Evolutionary conservation across 2,329 filamentous ascomycete genomes (phyloP).

Genomic region (Endocalyx cinctus): DNA sequence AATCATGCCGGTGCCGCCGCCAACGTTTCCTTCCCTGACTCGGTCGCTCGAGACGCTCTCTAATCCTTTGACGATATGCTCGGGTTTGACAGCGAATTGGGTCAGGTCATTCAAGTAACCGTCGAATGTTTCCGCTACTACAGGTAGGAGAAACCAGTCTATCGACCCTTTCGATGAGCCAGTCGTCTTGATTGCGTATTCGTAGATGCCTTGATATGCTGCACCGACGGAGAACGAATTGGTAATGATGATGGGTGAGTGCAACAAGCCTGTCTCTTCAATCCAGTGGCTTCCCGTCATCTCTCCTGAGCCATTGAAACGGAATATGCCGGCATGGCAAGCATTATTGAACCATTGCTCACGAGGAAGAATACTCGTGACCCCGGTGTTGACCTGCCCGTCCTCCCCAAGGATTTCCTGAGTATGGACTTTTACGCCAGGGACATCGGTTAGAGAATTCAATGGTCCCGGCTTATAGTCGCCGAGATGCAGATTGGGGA

Average conservation of each 20-base stretch:
- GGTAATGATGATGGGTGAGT: slow-evolving; percentile 57
- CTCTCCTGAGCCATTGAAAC: slow-evolving; percentile 61
- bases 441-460: slow-evolving; percentile 48
- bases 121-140: slow-evolving; percentile 61
- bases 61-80: slow-evolving; percentile 52
- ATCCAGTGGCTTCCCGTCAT: slow-evolving; percentile 59
- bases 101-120: slow-evolving; percentile 55
- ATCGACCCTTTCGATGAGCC: slow-evolving; percentile 36
- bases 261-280: slow-evolving; percentile 54
- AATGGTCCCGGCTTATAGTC: slow-evolving; percentile 38
- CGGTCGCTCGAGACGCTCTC: slow-evolving; percentile 42
- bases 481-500: slow-evolving; percentile 41
- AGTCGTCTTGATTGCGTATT: slow-evolving; percentile 47
- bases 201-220: slow-evolving; percentile 54
- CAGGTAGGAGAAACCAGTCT: slow-evolving; percentile 51
- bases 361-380: slow-evolving; percentile 45
- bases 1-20: slow-evolving; percentile 56
- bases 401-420: slow-evolving; percentile 35
- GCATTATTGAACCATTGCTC: slow-evolving; percentile 39
- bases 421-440: slow-evolving; percentile 42
- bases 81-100: slow-evolving; percentile 48
- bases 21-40: slow-evolving; percentile 58
- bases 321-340: slow-evolving; percentile 48
- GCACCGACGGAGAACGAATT: slow-evolving; percentile 54
- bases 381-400: slow-evolving; percentile 40